A percentile compares a stretch with the other conserved stretches of the same genome.
These are phyloP conservation scores for Aspergillus sp. DNA, from an alignment of 2,329 filamentous ascomycete genomes.

Conservation along the genomic window DNA sequence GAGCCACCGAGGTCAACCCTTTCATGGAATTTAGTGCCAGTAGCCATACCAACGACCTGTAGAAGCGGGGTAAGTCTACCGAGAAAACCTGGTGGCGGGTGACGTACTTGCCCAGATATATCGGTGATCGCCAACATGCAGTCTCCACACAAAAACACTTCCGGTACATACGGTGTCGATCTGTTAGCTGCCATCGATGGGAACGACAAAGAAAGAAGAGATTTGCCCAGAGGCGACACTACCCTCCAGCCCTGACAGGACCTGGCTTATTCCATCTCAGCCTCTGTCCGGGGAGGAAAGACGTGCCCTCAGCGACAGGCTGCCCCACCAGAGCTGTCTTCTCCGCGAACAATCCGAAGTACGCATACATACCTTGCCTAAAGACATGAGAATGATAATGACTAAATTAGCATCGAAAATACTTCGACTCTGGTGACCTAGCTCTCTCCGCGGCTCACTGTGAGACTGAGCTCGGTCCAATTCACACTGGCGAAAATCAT, in stretches of 20 bases:
- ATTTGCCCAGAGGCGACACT: neutral
- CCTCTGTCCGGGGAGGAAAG: neutral
- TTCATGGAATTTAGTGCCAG: too few relatives aligned
- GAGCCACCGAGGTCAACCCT: neutral
- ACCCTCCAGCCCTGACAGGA: neutral
- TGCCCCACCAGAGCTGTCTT: neutral
- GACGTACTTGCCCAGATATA: neutral
- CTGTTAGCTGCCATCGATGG: neutral
- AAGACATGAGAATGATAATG: neutral
- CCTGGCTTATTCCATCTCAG: neutral
- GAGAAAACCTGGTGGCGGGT: neutral
- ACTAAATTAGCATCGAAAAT: constrained; percentile 21
- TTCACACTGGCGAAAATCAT: constrained; percentile 23
- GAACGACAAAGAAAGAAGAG: neutral
- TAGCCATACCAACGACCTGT: too few relatives aligned
- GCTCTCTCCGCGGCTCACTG: constrained; percentile 23
- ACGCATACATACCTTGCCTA: neutral
- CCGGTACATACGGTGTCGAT: neutral
- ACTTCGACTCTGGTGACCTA: constrained; percentile 30
- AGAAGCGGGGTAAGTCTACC: neutral
- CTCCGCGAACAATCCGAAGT: neutral
- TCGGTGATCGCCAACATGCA: neutral
- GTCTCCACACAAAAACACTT: neutral
- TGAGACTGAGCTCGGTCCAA: constrained; percentile 20
- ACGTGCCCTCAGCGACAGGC: neutral